Evolutionary conservation across 1,284 basidiomycete species (phyloP).

Genomic region (Trichosporon sp.): DNA sequence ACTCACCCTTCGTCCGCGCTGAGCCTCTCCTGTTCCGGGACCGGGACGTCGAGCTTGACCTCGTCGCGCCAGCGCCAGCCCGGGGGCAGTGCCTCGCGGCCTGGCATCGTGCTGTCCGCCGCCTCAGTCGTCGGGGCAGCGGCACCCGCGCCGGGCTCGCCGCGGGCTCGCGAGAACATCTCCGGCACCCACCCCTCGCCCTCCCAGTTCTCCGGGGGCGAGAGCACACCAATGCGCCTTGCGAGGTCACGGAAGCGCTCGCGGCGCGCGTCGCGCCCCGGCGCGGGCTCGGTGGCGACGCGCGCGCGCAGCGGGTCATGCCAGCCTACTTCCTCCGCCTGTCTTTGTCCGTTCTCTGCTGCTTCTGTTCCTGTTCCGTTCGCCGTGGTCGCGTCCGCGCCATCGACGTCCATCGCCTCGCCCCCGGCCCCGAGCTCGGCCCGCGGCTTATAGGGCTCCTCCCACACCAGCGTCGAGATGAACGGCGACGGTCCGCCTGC

Average conservation of each 20-base stretch:
- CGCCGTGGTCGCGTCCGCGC: not conserved
- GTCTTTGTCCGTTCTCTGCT: not conserved
- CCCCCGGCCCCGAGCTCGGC: not conserved
- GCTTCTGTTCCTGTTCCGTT: not conserved
- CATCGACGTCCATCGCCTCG: not conserved
- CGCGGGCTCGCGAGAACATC: constrained; percentile 20
- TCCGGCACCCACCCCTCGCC: constrained; percentile 48
- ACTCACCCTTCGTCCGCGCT: constrained; percentile 18
- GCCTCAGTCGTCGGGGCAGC: not conserved
- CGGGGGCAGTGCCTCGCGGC: constrained; percentile 9
- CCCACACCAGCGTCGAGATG: constrained; percentile 10
- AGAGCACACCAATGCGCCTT: constrained; percentile 9
- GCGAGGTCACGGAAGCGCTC: constrained; percentile 6
- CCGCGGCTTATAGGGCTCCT: not conserved
- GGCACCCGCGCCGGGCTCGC: not conserved
- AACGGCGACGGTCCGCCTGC: constrained; percentile 33
- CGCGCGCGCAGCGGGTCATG: not conserved
- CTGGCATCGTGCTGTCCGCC: not conserved
- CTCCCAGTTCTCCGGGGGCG: constrained; percentile 42
- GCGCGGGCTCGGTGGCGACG: not conserved
- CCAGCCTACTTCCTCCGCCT: not conserved
- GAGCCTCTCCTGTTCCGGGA: not conserved
- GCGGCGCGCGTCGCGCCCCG: not conserved
- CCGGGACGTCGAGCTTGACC: constrained; percentile 29
- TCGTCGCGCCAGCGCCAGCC: constrained; percentile 34